Evolutionary conservation across 805 yeast genomes (phyloP), one percentile per base, ranked within the genome.

Genomic region (Kodamaea nitidulidarum): DNA sequence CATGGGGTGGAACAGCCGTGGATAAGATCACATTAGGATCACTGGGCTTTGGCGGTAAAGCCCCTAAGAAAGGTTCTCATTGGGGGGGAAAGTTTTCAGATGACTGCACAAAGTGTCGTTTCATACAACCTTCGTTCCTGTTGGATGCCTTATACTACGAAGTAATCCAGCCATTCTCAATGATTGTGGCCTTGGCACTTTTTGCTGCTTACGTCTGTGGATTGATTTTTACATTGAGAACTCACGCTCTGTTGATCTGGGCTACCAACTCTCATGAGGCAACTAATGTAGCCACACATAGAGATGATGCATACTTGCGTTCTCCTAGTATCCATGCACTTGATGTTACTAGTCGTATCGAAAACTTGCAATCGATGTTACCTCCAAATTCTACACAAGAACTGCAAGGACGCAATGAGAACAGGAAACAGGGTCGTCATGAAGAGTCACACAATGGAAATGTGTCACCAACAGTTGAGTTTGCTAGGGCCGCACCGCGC

Each of bases 201-300:
- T 87, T 90, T 52, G 61, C 85, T 10, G 93, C 96, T 0, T 93
- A 93, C 57, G 74, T 79, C 15, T 81, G 90, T 60, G 98, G 98
- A 1, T 67, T 93, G 31, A 81, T 88, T 76, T 93, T 93, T 60
- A 93, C 98, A 0, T 73, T 93, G 53, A 77, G 95, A 52, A 93
- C 98, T 0, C 98, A 93, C 61, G 98, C 98, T 0, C 91, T 96
- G 1, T 70, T 88, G 65, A 93, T 93, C 47, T 93, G 98, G 98
- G 85, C 87, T 33, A 76, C 73, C 9, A 61, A 55, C 35, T 56
- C 67, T 1, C 69, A 64, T 36, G 70, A 65, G 35, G 58, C 48
- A 32, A 50, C 47, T 16, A 55, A 53, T 30, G 35, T 15, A 2
- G 21, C 30, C 12, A 14, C 34, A n/a, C 34, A 60, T 3, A 54